Conservation (phyloP, 176 grass and related monocot species). For the Avena atlantica region DNA sequence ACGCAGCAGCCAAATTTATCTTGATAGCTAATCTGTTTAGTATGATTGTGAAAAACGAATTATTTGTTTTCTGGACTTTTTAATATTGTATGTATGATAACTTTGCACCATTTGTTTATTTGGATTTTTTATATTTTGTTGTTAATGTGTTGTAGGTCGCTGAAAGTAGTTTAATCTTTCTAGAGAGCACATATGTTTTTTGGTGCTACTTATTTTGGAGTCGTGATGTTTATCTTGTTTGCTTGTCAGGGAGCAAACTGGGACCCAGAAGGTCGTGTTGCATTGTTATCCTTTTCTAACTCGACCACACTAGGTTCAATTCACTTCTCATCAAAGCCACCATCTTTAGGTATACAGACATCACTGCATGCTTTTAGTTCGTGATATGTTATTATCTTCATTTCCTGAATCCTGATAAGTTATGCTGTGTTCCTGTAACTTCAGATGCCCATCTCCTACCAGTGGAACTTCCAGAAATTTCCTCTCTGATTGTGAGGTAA, state of each 20-base stretch:
- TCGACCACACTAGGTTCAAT: constrained; percentile 85
- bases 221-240: constrained; percentile 33
- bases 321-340: constrained; percentile 90
- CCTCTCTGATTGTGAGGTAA: constrained; percentile 86
- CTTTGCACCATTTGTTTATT: neutral
- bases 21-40: constrained; percentile 33
- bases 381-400: constrained; percentile 14
- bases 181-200: neutral
- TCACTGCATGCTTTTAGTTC: constrained; percentile 22
- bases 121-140: neutral
- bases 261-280: constrained; percentile 85
- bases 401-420: constrained; percentile 35
- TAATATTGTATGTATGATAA: constrained; percentile 25
- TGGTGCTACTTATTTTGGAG: constrained; percentile 18
- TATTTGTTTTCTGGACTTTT: constrained; percentile 12
- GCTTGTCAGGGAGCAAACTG: constrained; percentile 75
- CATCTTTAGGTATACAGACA: constrained; percentile 70
- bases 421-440: constrained; percentile 34
- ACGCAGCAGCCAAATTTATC: neutral
- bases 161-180: neutral
- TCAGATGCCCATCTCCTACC: constrained; percentile 88
- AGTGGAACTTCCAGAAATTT: constrained; percentile 91
- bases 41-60: constrained; percentile 24
- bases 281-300: constrained; percentile 83
- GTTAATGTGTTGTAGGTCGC: neutral